Percentiles rank a stretch among this genome's conserved stretches.
Conservation (phyloP, 352 stramenopile species). For the Bremia lactucae region DNA sequence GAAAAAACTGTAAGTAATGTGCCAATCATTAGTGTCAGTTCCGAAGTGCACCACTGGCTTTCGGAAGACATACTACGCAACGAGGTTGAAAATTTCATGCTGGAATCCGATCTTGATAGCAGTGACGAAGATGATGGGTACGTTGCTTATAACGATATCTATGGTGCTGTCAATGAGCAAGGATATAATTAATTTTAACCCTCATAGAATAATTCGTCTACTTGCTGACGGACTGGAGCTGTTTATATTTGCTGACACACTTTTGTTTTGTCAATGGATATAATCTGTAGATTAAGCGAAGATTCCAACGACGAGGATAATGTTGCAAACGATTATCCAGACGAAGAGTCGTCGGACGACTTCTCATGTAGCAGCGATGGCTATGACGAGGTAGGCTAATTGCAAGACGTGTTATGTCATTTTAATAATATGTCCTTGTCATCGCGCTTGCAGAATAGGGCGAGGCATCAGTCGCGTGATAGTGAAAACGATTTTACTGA, state of each 20-base stretch:
- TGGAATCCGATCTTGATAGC: conserved; percentile 68
- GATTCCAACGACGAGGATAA: conserved; percentile 82
- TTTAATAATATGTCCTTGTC: conserved; percentile 4
- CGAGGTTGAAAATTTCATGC: conserved; percentile 63
- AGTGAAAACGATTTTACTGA: conserved; percentile 20
- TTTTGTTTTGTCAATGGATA: conserved; percentile 4
- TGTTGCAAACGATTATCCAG: conserved; percentile 69
- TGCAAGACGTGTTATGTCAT: conserved; percentile 1
- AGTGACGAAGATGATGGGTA: conserved; percentile 59
- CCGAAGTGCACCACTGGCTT: conserved; percentile 70
- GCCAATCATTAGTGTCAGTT: conserved; percentile 61
- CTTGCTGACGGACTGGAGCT: conserved; percentile 19
- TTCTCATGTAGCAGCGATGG: conserved; percentile 23
- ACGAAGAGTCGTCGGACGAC: conserved; percentile 61
- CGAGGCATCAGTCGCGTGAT: conserved; percentile 7
- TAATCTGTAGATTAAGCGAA: conserved; percentile 46
- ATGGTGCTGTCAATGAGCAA: conserved; percentile 15
- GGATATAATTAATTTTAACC: conserved; percentile 11
- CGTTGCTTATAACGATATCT: conserved; percentile 27
- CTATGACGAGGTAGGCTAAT: conserved; percentile 22
- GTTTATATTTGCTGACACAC: conserved; percentile 11
- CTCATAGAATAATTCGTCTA: too few species aligned
- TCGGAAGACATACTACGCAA: conserved; percentile 45
- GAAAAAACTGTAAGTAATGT: conserved; percentile 15
- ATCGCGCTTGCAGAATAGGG: conserved; percentile 20